phyloP scores from a whole-genome alignment of 257 asterid species.

The Echium plantagineum region DNA sequence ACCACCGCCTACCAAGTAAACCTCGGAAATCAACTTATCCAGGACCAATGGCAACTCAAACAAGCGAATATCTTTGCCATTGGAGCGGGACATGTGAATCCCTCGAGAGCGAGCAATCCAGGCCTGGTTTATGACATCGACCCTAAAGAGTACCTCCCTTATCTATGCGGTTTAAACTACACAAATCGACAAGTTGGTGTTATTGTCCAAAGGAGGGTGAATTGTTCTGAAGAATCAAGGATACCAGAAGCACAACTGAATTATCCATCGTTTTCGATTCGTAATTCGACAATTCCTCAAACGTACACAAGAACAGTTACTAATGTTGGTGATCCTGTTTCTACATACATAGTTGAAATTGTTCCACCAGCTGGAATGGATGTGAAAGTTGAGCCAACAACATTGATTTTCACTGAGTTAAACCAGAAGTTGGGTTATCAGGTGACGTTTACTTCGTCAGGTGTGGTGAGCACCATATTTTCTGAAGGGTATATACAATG shows the following conservation, averaged over 20 bases:
- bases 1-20: constrained; percentile 14
- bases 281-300: constrained; percentile 11
- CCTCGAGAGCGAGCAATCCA: constrained; percentile 19
- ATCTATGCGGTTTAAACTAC: constrained; percentile 18
- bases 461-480: not conserved
- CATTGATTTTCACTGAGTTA: constrained; percentile 12
- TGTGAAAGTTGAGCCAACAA: constrained; percentile 22
- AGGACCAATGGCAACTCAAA: constrained; percentile 6
- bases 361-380: constrained; percentile 18
- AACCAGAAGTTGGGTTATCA: constrained; percentile 24
- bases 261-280: constrained; percentile 20
- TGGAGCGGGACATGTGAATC: constrained; percentile 38
- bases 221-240: constrained; percentile 14
- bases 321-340: constrained; percentile 23
- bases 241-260: constrained; percentile 16
- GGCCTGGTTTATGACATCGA: constrained; percentile 15
- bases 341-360: constrained; percentile 15
- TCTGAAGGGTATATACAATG: constrained; percentile 34
- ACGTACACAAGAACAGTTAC: constrained; percentile 29
- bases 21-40: constrained; percentile 2
- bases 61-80: constrained; percentile 21
- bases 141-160: constrained; percentile 9
- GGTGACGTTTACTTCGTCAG: constrained; percentile 18
- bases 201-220: constrained; percentile 10
- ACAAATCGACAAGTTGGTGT: constrained; percentile 8